Percentiles rank a stretch among this genome's conserved stretches.
These are phyloP conservation scores for Cyberlindnera samutprakarnensis DNA, from an alignment of 805 yeast species.

Conservation along the genomic window DNA sequence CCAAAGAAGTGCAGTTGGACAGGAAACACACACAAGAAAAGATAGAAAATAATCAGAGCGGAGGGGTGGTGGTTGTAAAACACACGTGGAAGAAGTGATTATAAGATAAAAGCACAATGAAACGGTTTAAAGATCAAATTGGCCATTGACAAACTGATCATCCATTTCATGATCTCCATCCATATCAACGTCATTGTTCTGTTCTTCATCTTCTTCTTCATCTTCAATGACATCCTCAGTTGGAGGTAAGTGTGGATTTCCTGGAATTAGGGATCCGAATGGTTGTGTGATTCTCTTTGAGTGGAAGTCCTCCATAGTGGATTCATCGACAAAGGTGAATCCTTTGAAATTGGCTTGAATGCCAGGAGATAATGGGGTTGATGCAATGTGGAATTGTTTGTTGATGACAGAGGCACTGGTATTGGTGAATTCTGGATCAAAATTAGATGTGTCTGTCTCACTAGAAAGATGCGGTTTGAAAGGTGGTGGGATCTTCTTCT, in stretches of 20 bases:
- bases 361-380: constrained; percentile 86
- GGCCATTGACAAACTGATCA: constrained; percentile 83
- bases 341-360: constrained; percentile 96
- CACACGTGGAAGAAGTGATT: no score
- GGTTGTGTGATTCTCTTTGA: constrained; percentile 26
- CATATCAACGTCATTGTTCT: constrained; percentile 25
- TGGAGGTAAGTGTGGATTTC: constrained; percentile 72
- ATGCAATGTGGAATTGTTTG: constrained; percentile 45
- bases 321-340: constrained; percentile 92
- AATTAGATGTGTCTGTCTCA: constrained; percentile 92
- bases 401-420: constrained; percentile 79
- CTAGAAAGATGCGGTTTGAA: constrained; percentile 88
- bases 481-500: constrained; percentile 90
- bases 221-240: constrained; percentile 82
- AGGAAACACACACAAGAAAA: no score
- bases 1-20: no score
- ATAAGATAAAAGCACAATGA: no score
- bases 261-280: constrained; percentile 71
- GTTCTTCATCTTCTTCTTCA: constrained; percentile 44
- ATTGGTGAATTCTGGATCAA: constrained; percentile 95
- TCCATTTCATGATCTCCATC: constrained; percentile 56
- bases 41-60: no score
- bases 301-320: constrained; percentile 84
- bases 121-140: constrained; percentile 80
- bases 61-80: no score